Percentiles rank a stretch among this genome's conserved stretches.
Conservation (phyloP, 441 rosid species). For the Daphne laureola region DNA sequence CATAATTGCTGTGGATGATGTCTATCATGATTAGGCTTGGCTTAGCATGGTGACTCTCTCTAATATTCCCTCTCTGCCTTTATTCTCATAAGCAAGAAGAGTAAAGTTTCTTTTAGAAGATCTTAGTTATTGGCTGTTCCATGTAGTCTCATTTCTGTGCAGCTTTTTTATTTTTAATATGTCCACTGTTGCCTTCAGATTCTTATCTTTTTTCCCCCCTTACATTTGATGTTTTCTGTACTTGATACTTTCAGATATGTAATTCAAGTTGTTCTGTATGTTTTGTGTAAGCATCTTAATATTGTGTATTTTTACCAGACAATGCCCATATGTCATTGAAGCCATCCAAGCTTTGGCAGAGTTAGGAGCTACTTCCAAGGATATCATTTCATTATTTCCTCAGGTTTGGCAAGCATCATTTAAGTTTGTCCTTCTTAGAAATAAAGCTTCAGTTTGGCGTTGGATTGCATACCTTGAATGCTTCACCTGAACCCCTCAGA, state of each 20-base stretch:
- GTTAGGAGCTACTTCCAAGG: slow-evolving; percentile 83
- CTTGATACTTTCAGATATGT: background rate
- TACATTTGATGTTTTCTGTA: too few relatives aligned
- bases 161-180: too few relatives aligned
- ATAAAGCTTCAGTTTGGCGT: too few relatives aligned
- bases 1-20: background rate
- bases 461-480: background rate
- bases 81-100: too few relatives aligned
- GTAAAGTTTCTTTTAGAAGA: too few relatives aligned
- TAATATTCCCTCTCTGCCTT: background rate
- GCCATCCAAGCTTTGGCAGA: slow-evolving; percentile 90
- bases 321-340: slow-evolving; percentile 80
- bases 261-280: background rate
- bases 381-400: slow-evolving; percentile 59
- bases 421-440: background rate
- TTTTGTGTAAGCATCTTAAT: slow-evolving; percentile 1
- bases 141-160: too few relatives aligned
- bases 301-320: slow-evolving; percentile 37
- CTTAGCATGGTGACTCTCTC: background rate
- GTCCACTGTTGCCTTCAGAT: background rate
- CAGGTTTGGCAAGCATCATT: slow-evolving; percentile 47
- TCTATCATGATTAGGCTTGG: background rate
- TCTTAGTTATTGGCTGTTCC: too few relatives aligned
- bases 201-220: background rate
- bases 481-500: background rate